A percentile compares a stretch with the other conserved stretches of the same genome.
These are phyloP conservation scores for Stephanodiscus triporus DNA, from an alignment of 108 stramenopile genomes.

Conservation along the genomic window DNA sequence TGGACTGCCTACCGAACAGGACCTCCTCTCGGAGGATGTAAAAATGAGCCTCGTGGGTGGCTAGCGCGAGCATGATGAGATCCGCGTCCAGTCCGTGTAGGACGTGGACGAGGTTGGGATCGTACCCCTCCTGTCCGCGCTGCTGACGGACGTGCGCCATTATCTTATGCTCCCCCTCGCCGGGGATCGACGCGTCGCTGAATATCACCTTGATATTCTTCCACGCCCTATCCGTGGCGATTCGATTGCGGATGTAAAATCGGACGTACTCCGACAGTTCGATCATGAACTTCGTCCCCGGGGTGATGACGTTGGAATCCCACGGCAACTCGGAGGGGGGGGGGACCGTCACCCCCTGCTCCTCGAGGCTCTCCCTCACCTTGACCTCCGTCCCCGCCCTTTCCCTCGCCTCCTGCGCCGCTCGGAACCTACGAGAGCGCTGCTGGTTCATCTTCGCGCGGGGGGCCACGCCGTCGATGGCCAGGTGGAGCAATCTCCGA, in stretches of 20 bases:
- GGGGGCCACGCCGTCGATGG: constrained; percentile 98
- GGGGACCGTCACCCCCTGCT: constrained; percentile 65
- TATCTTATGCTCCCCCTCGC: constrained; percentile 99
- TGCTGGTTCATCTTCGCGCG: constrained; percentile 99
- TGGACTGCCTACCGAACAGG: constrained; percentile 77
- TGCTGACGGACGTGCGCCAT: constrained; percentile 93
- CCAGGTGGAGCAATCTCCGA: constrained; percentile 88
- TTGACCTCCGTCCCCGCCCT: constrained; percentile 79
- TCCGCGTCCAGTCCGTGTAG: constrained; percentile 99
- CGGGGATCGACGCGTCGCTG: constrained; percentile 95
- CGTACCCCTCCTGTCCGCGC: constrained; percentile 92
- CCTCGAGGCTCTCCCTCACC: constrained; percentile 77
- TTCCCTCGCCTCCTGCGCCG: constrained; percentile 96
- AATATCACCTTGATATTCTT: constrained; percentile 88
- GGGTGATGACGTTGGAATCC: constrained; percentile 99
- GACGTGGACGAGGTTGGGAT: constrained; percentile 95
- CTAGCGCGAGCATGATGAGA: constrained; percentile 99
- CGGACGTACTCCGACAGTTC: constrained; percentile 84
- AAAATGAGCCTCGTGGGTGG: constrained; percentile 98
- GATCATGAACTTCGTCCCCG: constrained; percentile 98
- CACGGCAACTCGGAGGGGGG: constrained; percentile 83
- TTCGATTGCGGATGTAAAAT: constrained; percentile 90
- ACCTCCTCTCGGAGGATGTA: constrained; percentile 97
- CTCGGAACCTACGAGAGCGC: constrained; percentile 90
- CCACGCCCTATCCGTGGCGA: constrained; percentile 93